phyloP scores from a whole-genome alignment of 345 rosid species.

The Sonneratia alba region DNA sequence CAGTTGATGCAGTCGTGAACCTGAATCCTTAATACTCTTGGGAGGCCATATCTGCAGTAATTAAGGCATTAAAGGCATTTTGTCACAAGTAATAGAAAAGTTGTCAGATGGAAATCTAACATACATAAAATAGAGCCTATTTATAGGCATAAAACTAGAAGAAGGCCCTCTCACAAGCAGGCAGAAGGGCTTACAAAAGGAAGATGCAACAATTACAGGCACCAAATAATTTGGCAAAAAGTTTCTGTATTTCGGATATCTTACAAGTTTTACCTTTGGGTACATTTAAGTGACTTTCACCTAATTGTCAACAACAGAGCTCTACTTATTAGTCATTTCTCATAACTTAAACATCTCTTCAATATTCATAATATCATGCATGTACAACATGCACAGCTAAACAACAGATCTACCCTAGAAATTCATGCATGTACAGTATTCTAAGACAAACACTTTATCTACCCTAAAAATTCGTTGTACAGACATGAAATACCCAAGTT shows the following conservation, averaged over 20 bases:
- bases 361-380: not conserved
- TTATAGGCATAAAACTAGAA: not conserved
- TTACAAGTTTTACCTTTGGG: not conserved
- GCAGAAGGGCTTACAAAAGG: not conserved
- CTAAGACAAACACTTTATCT: not conserved
- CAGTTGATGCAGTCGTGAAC: slow-evolving; percentile 73
- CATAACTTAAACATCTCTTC: not conserved
- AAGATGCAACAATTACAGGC: not conserved
- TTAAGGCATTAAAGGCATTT: not conserved
- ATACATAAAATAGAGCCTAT: not conserved
- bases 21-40: slow-evolving; percentile 84
- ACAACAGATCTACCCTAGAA: not conserved
- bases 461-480: not conserved
- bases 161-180: not conserved
- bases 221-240: not conserved
- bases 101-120: not conserved
- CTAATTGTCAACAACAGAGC: not conserved
- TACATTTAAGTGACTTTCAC: not conserved
- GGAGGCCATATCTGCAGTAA: slow-evolving; percentile 96
- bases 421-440: not conserved
- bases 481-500: not conserved
- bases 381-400: not conserved
- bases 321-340: not conserved
- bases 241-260: not conserved
- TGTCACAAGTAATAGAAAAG: not conserved